phyloP scores from a whole-genome alignment of 371 early-diverging fungal species.

The Cokeromyces recurvatus region DNA sequence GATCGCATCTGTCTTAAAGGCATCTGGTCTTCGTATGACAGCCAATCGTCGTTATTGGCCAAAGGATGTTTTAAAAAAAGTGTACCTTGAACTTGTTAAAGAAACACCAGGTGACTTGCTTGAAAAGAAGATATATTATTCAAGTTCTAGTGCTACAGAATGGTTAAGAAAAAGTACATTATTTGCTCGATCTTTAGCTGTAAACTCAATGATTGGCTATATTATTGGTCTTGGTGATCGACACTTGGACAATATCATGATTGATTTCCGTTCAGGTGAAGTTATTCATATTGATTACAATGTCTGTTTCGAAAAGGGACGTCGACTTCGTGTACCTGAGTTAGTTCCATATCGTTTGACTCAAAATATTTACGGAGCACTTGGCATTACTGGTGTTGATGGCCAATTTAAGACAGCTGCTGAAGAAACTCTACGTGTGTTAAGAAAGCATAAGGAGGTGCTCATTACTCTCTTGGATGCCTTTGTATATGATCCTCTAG shows the following conservation, averaged over 20 bases:
- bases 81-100: constrained; percentile 52
- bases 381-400: constrained; percentile 79
- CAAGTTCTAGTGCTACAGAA: constrained; percentile 48
- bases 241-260: constrained; percentile 95
- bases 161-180: constrained; percentile 75
- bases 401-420: constrained; percentile 77
- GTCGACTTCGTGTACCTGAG: constrained; percentile 87
- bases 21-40: constrained; percentile 44
- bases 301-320: constrained; percentile 96
- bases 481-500: constrained; percentile 93
- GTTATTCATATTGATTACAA: constrained; percentile 98
- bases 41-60: constrained; percentile 66
- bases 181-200: constrained; percentile 89
- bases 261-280: constrained; percentile 84
- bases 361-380: constrained; percentile 72
- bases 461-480: constrained; percentile 85
- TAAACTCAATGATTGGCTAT: constrained; percentile 93
- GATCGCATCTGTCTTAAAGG: constrained; percentile 39
- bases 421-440: constrained; percentile 68
- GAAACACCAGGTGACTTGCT: constrained; percentile 71
- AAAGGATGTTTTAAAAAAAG: constrained; percentile 50
- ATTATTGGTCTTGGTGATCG: constrained; percentile 99
- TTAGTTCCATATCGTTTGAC: constrained; percentile 96
- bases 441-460: constrained; percentile 76
- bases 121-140: constrained; percentile 51